A percentile compares a stretch with the other conserved stretches of the same genome.
Conservation (phyloP, 257 asterid species). For the Knoxia roxburghii region DNA sequence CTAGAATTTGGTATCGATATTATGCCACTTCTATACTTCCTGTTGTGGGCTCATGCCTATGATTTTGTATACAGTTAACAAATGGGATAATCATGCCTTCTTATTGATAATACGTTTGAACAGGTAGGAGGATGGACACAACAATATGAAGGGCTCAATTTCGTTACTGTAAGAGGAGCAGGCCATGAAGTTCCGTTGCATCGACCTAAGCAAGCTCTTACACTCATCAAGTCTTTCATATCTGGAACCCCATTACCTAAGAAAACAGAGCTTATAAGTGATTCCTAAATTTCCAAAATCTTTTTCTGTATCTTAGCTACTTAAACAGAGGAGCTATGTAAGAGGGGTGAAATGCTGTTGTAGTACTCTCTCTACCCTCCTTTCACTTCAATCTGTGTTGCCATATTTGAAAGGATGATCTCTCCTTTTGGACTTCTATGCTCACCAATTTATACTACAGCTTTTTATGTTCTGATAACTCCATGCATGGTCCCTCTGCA, state of each 20-base stretch:
- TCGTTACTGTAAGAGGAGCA: conserved; percentile 81
- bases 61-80: background rate
- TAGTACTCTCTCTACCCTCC: background rate
- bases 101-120: background rate
- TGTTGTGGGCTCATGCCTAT: background rate
- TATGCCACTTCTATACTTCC: background rate
- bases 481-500: no score
- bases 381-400: no score
- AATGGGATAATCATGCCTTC: background rate
- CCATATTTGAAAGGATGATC: no score
- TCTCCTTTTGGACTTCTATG: no score
- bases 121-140: conserved; percentile 97
- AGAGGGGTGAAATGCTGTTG: background rate
- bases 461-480: no score
- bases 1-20: background rate
- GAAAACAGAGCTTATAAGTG: conserved; percentile 34
- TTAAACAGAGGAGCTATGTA: background rate
- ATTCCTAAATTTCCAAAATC: background rate
- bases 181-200: conserved; percentile 92
- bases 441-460: no score
- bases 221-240: conserved; percentile 54
- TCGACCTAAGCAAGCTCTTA: conserved; percentile 72
- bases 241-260: conserved; percentile 62
- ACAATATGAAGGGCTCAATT: conserved; percentile 72
- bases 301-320: background rate